Conservation (phyloP, 495 filamentous ascomycete species). For the Cercophora sp. region DNA sequence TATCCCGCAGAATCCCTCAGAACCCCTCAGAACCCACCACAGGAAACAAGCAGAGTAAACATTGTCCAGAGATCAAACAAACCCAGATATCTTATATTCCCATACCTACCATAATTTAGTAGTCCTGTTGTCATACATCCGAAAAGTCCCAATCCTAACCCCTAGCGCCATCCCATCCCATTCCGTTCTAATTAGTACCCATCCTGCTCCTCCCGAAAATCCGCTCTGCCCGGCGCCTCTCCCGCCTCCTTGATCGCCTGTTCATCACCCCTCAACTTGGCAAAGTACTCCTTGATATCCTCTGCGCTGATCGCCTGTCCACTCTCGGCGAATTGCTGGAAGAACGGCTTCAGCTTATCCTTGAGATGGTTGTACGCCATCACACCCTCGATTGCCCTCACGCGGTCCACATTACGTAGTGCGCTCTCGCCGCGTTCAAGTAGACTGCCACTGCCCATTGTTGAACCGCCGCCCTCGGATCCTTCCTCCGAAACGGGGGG, state of each 20-base stretch:
- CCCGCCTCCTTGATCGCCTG: slow-evolving; percentile 47
- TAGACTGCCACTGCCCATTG: slow-evolving; percentile 60
- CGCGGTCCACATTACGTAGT: slow-evolving; percentile 82
- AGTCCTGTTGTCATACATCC: too few species aligned
- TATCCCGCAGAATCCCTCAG: too few species aligned
- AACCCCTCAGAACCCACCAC: too few species aligned
- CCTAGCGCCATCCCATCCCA: not conserved
- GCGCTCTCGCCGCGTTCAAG: slow-evolving; percentile 88
- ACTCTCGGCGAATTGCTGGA: slow-evolving; percentile 88
- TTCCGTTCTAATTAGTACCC: slow-evolving; percentile 42
- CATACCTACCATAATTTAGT: too few species aligned
- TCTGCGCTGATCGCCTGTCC: slow-evolving; percentile 82
- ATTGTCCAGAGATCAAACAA: too few species aligned
- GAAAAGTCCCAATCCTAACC: not conserved
- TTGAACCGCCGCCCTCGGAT: slow-evolving; percentile 45
- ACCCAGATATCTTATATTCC: too few species aligned
- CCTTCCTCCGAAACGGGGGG: slow-evolving; percentile 65
- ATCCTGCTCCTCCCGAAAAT: slow-evolving; percentile 55
- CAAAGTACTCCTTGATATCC: slow-evolving; percentile 95
- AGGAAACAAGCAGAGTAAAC: too few species aligned
- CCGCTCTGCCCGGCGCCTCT: slow-evolving; percentile 39
- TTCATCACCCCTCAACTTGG: slow-evolving; percentile 84
- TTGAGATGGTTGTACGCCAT: slow-evolving; percentile 96
- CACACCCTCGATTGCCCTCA: slow-evolving; percentile 90
- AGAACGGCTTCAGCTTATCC: slow-evolving; percentile 87